Conservation (phyloP, 768 basidiomycete genomes). For the Termitomyces sp. region DNA sequence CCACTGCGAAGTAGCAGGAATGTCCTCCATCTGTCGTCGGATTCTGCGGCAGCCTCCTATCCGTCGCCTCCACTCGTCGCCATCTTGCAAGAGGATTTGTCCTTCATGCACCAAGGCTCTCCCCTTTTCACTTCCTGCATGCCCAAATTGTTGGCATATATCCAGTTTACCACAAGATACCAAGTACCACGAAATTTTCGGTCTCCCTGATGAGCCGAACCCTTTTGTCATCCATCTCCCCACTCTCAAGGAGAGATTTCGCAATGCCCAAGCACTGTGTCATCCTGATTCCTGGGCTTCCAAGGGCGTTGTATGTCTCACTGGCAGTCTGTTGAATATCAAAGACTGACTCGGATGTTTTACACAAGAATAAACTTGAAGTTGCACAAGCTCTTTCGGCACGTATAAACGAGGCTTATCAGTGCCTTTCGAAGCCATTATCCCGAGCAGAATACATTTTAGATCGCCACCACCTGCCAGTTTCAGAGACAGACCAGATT, state of each 20-base stretch:
- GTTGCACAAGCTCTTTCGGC: constrained; percentile 69
- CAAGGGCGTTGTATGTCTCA: constrained; percentile 48
- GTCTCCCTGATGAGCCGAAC: constrained; percentile 56
- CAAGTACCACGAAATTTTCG: constrained; percentile 68
- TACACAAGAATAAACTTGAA: constrained; percentile 48
- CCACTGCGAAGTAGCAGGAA: no score
- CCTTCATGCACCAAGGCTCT: constrained; percentile 60
- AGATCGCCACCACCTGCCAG: constrained; percentile 49
- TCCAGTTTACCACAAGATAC: constrained; percentile 49
- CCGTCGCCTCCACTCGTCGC: constrained; percentile 8
- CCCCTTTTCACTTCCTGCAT: constrained; percentile 69
- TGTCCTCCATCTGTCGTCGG: no score
- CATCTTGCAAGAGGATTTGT: constrained; percentile 33
- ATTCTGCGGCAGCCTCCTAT: no score
- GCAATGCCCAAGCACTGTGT: constrained; percentile 67
- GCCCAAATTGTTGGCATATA: constrained; percentile 68
- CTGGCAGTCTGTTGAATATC: neutral
- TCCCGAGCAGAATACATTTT: constrained; percentile 82
- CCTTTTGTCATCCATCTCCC: constrained; percentile 66
- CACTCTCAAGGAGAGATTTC: constrained; percentile 61
- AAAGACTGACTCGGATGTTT: constrained; percentile 5
- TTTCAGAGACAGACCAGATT: constrained; percentile 68
- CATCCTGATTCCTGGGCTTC: constrained; percentile 88
- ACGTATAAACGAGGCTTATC: constrained; percentile 80
- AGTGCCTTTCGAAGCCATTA: constrained; percentile 67